These are phyloP conservation scores for Fusarium nanum DNA, from an alignment of 2,329 filamentous ascomycete species.

Conservation along the genomic window DNA sequence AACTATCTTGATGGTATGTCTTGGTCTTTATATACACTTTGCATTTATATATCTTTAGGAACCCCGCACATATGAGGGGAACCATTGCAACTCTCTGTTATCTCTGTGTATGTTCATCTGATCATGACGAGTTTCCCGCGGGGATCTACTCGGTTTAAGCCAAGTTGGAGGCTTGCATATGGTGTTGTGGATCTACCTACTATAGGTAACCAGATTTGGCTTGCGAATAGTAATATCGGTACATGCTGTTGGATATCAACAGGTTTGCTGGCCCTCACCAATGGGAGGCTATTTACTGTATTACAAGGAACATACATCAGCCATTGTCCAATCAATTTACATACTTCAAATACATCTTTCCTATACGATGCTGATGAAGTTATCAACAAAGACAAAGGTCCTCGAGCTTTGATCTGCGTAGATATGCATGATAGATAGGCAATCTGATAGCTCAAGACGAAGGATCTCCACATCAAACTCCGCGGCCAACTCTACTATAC, in stretches of 20 bases:
- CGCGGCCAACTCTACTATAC: slow-evolving; percentile 1
- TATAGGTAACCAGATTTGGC: not conserved
- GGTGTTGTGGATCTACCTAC: not conserved
- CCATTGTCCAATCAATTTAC: no score
- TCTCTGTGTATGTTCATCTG: slow-evolving; percentile 8
- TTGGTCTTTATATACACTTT: not conserved
- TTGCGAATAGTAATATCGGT: not conserved
- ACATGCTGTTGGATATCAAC: not conserved
- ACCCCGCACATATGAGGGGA: slow-evolving; percentile 15
- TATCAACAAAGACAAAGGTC: fast-evolving
- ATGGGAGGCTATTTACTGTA: not conserved
- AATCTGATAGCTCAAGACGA: not conserved
- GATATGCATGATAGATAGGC: not conserved
- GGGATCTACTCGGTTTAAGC: not conserved
- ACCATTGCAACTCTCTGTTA: not conserved
- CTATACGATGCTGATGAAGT: not conserved
- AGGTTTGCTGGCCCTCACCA: not conserved
- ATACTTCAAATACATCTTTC: no score
- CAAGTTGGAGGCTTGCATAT: not conserved
- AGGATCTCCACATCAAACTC: not conserved
- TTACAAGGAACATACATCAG: not conserved
- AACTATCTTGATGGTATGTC: not conserved
- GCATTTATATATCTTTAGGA: not conserved
- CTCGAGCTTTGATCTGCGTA: not conserved
- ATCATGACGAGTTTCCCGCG: slow-evolving; percentile 21